A percentile compares a stretch with the other conserved stretches of the same genome.
phyloP scores from a whole-genome alignment of 1,284 basidiomycete genomes.

The Ganoderma lingzhi region DNA sequence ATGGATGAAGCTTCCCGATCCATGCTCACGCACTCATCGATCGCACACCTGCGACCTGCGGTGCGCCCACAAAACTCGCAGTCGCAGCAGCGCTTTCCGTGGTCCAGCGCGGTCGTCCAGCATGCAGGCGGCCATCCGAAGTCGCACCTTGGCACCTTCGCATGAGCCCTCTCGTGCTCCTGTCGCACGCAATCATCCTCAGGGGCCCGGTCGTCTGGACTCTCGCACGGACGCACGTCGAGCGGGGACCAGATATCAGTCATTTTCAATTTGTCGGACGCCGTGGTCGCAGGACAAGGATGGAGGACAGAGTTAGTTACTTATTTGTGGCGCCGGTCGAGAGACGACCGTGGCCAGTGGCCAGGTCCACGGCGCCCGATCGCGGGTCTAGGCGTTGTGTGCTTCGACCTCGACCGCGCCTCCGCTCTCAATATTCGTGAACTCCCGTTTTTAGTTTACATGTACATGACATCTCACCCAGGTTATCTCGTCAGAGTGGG shows the following conservation, averaged over 20 bases:
- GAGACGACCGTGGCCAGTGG: neutral
- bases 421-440: neutral
- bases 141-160: neutral
- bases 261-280: neutral
- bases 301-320: too few relatives aligned
- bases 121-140: neutral
- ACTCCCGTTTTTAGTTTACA: neutral
- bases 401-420: neutral
- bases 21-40: neutral
- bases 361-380: neutral
- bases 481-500: neutral
- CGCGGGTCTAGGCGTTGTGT: neutral
- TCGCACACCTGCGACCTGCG: neutral
- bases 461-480: neutral
- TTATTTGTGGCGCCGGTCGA: neutral
- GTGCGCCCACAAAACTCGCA: neutral
- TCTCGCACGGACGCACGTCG: neutral
- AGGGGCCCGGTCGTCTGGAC: neutral
- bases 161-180: neutral
- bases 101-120: neutral
- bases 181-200: neutral
- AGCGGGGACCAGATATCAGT: slow-evolving; percentile 2
- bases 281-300: neutral
- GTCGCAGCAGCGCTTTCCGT: neutral
- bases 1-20: neutral